Percentiles rank a stretch among this genome's conserved stretches.
Evolutionary conservation across 2,329 filamentous ascomycete genomes (phyloP).

Genomic region (Penicillium psychrosexuale): DNA sequence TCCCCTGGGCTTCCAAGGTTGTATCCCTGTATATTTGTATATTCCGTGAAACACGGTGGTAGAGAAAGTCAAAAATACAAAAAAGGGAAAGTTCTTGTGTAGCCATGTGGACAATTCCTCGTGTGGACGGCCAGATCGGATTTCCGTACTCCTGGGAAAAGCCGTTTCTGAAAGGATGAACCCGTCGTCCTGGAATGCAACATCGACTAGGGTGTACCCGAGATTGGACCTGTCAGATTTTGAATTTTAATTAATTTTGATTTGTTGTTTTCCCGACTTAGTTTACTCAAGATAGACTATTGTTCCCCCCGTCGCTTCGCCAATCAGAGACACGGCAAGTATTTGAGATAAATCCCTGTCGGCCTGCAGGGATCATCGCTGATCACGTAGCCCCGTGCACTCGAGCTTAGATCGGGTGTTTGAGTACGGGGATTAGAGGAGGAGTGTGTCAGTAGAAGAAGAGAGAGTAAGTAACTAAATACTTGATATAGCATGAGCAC

Average conservation of each 20-base stretch:
- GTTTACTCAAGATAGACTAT: conserved; percentile 7
- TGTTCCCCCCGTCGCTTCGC: conserved; percentile 15
- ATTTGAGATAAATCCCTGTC: conserved; percentile 38
- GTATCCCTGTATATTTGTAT: no score
- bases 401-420: conserved; percentile 14
- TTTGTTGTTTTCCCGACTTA: not conserved
- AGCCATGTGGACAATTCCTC: conserved; percentile 23
- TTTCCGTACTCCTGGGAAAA: conserved; percentile 22
- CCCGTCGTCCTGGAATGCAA: conserved; percentile 25
- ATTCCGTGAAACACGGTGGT: not conserved
- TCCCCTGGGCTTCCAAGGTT: not conserved
- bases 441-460: not conserved
- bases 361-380: conserved; percentile 26
- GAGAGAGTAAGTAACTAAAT: not conserved
- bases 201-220: conserved; percentile 25
- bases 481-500: not conserved
- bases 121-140: conserved; percentile 23
- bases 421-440: not conserved
- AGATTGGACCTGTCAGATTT: conserved; percentile 25
- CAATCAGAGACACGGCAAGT: conserved; percentile 30
- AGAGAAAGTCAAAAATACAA: no score
- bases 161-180: conserved; percentile 22
- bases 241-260: not conserved
- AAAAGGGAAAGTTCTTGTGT: not conserved
- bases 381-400: conserved; percentile 23